Percentiles rank a stretch among this genome's conserved stretches.
phyloP scores from a whole-genome alignment of 352 stramenopile genomes.

The Pseudoperonospora humuli region DNA sequence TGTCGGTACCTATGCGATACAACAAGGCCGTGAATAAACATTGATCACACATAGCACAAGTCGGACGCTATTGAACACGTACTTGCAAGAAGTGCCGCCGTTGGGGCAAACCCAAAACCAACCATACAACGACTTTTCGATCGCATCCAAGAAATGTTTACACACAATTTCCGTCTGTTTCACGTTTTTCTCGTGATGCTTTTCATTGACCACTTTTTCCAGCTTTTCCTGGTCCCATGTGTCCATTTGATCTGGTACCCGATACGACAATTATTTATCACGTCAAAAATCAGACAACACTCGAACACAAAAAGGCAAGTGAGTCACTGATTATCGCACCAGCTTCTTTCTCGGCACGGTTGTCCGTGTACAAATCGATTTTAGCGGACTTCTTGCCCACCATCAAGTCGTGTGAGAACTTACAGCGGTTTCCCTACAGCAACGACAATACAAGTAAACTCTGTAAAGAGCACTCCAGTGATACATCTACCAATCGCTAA shows the following conservation, averaged over 20 bases:
- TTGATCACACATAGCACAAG: neutral
- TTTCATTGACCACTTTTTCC: constrained; percentile 80
- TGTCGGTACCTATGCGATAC: constrained; percentile 51
- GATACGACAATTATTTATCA: neutral
- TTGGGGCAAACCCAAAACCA: constrained; percentile 90
- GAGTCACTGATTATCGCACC: constrained; percentile 4
- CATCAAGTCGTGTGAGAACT: constrained; percentile 87
- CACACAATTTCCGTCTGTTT: constrained; percentile 87
- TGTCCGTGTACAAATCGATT: constrained; percentile 86
- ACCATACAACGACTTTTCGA: constrained; percentile 85
- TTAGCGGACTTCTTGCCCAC: constrained; percentile 83
- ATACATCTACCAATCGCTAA: neutral
- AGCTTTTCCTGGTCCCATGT: constrained; percentile 85
- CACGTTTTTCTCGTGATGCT: constrained; percentile 72
- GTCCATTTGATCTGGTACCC: constrained; percentile 62
- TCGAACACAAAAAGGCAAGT: neutral
- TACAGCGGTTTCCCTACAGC: constrained; percentile 69
- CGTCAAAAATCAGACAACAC: too few species aligned
- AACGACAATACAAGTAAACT: constrained; percentile 2
- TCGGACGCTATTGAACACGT: constrained; percentile 13
- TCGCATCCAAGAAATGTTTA: constrained; percentile 87
- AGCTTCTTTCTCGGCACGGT: constrained; percentile 59
- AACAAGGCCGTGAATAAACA: neutral
- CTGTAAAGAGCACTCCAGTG: neutral
- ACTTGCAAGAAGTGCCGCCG: constrained; percentile 70